Conservation (phyloP, 345 rosid genomes). For the Diplotaxis tenuifolia region DNA sequence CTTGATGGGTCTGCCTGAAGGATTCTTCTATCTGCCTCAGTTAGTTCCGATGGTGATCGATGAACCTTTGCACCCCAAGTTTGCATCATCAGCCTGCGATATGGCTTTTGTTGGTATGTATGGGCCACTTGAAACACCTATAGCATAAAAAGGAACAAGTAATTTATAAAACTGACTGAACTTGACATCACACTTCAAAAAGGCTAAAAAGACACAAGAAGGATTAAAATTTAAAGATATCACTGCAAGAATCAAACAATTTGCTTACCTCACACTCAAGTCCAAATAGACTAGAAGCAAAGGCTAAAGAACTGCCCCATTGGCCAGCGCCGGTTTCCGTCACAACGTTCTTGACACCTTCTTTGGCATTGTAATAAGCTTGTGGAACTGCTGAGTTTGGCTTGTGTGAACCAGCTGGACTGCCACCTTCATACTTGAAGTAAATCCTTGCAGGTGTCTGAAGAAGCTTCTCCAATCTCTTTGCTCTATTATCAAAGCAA, state of each 20-base stretch:
- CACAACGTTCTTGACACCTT: slow-evolving; percentile 71
- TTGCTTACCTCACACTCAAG: slow-evolving; percentile 66
- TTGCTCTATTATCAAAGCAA: slow-evolving; percentile 74
- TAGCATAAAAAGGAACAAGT: background rate
- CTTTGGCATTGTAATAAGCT: slow-evolving; percentile 70
- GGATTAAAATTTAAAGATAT: slow-evolving; percentile 39
- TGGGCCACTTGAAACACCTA: slow-evolving; percentile 98
- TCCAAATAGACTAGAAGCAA: slow-evolving; percentile 80
- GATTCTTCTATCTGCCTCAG: slow-evolving; percentile 67
- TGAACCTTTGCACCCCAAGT: slow-evolving; percentile 97
- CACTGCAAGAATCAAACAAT: background rate
- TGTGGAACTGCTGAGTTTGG: slow-evolving; percentile 89
- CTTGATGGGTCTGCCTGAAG: slow-evolving; percentile 61
- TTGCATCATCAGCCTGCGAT: slow-evolving; percentile 91
- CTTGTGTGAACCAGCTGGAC: slow-evolving; percentile 97
- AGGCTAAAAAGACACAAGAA: background rate
- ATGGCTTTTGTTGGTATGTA: slow-evolving; percentile 87
- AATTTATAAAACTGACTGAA: background rate
- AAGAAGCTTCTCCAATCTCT: slow-evolving; percentile 88
- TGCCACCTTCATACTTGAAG: slow-evolving; percentile 88
- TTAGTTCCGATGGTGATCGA: slow-evolving; percentile 73
- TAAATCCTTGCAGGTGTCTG: slow-evolving; percentile 86
- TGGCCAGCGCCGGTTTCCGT: slow-evolving; percentile 98
- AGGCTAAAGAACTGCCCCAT: slow-evolving; percentile 92
- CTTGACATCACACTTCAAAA: too few relatives aligned